Percentiles rank a stretch among this genome's conserved stretches.
Conservation (phyloP, 2,329 filamentous ascomycete species). For the Tolypocladium ophioglossoides region DNA sequence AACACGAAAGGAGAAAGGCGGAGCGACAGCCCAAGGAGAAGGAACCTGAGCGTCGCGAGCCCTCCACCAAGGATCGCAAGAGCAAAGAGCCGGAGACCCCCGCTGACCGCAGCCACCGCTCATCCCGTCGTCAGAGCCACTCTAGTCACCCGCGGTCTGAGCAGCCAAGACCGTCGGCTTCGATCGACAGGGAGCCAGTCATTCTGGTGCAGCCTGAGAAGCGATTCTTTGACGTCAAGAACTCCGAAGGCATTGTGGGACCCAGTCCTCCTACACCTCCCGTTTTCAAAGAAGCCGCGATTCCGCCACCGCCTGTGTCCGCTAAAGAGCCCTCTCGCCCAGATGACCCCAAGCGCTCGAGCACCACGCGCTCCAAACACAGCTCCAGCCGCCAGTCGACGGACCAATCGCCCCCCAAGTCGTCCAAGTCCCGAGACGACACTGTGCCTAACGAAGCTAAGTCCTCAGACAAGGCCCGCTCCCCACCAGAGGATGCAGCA, state of each 20-base stretch:
- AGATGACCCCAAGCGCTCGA: conserved; percentile 20
- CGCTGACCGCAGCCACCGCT: conserved; percentile 18
- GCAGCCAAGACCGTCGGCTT: conserved; percentile 16
- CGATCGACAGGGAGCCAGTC: conserved; percentile 12
- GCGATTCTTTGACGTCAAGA: conserved; percentile 31
- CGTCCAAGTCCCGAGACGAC: conserved; percentile 13
- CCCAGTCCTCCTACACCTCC: conserved; percentile 11
- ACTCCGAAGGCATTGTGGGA: conserved; percentile 22
- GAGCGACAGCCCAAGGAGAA: conserved; percentile 27
- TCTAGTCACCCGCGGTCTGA: conserved; percentile 22
- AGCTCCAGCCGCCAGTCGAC: conserved; percentile 15
- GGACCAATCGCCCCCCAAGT: conserved; percentile 14
- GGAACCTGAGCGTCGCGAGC: conserved; percentile 15
- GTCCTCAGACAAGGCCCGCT: conserved; percentile 9
- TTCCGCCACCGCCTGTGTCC: conserved; percentile 4
- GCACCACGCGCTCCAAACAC: conserved; percentile 14
- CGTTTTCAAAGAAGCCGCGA: conserved; percentile 10
- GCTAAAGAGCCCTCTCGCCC: conserved; percentile 12
- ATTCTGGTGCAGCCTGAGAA: conserved; percentile 16
- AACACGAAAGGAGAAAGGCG: conserved; percentile 37
- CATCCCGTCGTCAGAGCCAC: conserved; percentile 31
- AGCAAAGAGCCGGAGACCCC: conserved; percentile 24
- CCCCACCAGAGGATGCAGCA: conserved; percentile 19
- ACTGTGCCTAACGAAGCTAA: conserved; percentile 12
- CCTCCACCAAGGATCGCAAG: conserved; percentile 11